These are phyloP conservation scores for Syzygium jambos DNA, from an alignment of 345 rosid species.

Conservation along the genomic window DNA sequence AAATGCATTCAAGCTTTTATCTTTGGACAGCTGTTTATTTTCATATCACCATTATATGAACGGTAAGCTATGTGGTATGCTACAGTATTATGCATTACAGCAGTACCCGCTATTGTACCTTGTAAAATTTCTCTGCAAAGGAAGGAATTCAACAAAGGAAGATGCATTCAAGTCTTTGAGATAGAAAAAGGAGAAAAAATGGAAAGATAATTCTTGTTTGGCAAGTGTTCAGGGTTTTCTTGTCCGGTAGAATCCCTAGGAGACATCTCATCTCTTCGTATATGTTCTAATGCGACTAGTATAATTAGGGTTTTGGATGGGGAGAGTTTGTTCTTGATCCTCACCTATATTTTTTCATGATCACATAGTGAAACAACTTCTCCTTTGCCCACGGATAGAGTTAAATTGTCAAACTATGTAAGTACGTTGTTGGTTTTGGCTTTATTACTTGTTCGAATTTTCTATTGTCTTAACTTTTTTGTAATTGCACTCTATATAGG, in stretches of 20 bases:
- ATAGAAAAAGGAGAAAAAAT: not conserved
- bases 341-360: not conserved
- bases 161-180: not conserved
- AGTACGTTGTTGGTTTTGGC: not conserved
- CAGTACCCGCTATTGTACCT: not conserved
- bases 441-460: not conserved
- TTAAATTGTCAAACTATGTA: not conserved
- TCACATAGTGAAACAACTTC: not conserved
- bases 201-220: not conserved
- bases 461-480: not conserved
- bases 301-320: not conserved
- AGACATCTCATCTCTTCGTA: not conserved
- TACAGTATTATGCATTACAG: not conserved
- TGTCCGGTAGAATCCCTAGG: not conserved
- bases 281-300: not conserved
- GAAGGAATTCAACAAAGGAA: not conserved
- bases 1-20: not conserved
- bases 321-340: not conserved
- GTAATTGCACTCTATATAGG: not conserved
- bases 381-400: not conserved
- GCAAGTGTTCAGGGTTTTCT: not conserved
- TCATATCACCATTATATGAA: not conserved
- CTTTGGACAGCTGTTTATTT: not conserved
- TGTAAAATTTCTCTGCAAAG: not conserved
- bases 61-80: not conserved